These are phyloP conservation scores for Cicer judaicum DNA, from an alignment of 306 rosid genomes.

Conservation along the genomic window DNA sequence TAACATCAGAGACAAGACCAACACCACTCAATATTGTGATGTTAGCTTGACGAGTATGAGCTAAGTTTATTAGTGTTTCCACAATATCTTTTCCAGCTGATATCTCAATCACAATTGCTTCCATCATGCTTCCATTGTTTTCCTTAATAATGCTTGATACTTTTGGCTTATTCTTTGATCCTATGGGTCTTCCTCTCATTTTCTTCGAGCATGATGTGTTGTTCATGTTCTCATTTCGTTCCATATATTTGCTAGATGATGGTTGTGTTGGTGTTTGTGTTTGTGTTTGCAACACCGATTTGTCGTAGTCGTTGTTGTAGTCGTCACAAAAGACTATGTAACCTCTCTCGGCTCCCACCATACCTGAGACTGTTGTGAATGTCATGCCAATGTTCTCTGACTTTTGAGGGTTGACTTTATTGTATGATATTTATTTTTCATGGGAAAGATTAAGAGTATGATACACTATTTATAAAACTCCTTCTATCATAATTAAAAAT, in stretches of 20 bases:
- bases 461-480: neutral
- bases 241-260: too few species aligned
- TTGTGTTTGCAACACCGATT: neutral
- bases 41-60: conserved; percentile 37
- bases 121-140: conserved; percentile 38
- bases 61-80: conserved; percentile 49
- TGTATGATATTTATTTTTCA: too few species aligned
- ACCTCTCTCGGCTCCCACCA: neutral
- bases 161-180: conserved; percentile 73
- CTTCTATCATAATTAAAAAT: too few species aligned
- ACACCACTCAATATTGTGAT: conserved; percentile 50
- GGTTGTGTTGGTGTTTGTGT: too few species aligned
- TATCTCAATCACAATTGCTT: conserved; percentile 53
- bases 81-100: conserved; percentile 58
- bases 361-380: too few species aligned
- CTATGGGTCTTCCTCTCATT: conserved; percentile 67
- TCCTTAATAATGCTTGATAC: conserved; percentile 53
- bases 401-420: too few species aligned
- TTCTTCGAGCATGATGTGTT: conserved; percentile 18
- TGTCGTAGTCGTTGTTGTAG: neutral
- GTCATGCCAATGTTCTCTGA: too few species aligned
- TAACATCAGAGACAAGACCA: conserved; percentile 53
- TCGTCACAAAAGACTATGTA: neutral
- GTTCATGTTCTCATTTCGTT: neutral
- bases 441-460: neutral